Percentiles rank a stretch among this genome's conserved stretches.
Evolutionary conservation across 2,329 filamentous ascomycete genomes (phyloP).

Genomic region (Claviceps capensis): DNA sequence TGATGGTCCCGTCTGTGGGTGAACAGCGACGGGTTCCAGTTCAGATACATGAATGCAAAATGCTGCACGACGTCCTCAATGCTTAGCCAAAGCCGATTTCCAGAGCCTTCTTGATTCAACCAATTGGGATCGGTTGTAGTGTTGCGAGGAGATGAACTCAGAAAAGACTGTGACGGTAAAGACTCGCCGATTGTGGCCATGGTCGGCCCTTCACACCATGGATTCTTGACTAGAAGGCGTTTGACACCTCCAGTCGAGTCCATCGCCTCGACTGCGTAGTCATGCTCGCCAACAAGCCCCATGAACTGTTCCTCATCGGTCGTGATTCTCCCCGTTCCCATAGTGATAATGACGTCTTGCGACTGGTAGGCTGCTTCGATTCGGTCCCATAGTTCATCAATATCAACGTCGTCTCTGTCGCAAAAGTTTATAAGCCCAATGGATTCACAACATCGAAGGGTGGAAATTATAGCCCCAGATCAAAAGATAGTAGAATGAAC

Average conservation of each 20-base stretch:
- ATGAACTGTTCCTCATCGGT: constrained; percentile 63
- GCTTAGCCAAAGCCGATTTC: constrained; percentile 89
- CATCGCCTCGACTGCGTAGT: constrained; percentile 82
- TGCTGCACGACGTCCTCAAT: constrained; percentile 78
- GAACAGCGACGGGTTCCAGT: constrained; percentile 90
- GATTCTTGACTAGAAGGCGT: constrained; percentile 80
- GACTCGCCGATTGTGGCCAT: constrained; percentile 32
- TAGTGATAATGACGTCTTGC: constrained; percentile 73
- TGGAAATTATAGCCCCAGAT: neutral
- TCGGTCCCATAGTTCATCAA: constrained; percentile 63
- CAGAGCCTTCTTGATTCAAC: constrained; percentile 5
- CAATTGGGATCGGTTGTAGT: neutral
- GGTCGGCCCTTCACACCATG: constrained; percentile 73
- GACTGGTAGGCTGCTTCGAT: constrained; percentile 61
- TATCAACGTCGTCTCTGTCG: constrained; percentile 59
- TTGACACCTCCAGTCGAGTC: constrained; percentile 46
- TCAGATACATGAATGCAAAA: constrained; percentile 92
- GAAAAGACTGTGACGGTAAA: constrained; percentile 4
- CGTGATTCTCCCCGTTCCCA: constrained; percentile 78
- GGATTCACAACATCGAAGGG: neutral
- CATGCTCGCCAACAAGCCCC: constrained; percentile 79
- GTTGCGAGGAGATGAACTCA: constrained; percentile 2
- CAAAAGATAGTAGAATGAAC: neutral
- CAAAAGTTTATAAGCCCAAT: neutral
- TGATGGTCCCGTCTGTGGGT: constrained; percentile 73